Base-by-base conservation (phyloP, 2,329 filamentous ascomycete genomes). In the Curvularia verruculosa region DNA sequence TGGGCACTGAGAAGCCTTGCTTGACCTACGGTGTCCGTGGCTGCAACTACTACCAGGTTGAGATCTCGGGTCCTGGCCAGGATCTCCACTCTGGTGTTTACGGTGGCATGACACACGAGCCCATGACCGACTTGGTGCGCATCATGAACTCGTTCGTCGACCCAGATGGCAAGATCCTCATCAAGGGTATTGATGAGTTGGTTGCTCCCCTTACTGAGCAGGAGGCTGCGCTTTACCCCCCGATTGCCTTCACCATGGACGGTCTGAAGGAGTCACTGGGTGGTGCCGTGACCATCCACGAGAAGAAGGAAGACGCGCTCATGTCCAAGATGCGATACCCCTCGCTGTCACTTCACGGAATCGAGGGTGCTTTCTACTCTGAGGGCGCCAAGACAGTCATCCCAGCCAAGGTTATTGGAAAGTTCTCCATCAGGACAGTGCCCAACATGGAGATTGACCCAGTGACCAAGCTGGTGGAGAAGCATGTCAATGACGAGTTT, bases 311-410 rank as follows among this genome's bases (percentile, higher is more conserved):
- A 80, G 81, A 84, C 49, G 96, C 93, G 1, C 86, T 99, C 58
- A 98, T 98, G 93, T 92, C 89, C 51, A 89, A 95, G 71, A 99
- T 96, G 95, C 87, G 95, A 66, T 95, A 90, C 79, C 95, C 95
- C 1, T 97, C 93, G 12, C 85, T 99, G 54, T 97, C 93, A 23
- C 83, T 99, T 40, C 95, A 99, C 82, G 95, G 95, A 59, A 81
- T 99, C 65, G 95, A 99, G 80, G 95, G 95, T 58, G 95, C 92
- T 49, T 99, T 96, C 82, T 94, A 90, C 43, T 89, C 90, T 1
- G 90, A 93, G 5, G 95, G 95, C 45, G 95, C 93, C 55, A 99
- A 99, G 86, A 99, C 95, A 1, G 95, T 99, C 71, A 99, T 99
- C 69, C 95, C 95, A 3, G 94, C 95, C 72, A 97, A 97, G 83